Conservation (phyloP, 768 basidiomycete genomes). For the Wakefieldia striispora region DNA sequence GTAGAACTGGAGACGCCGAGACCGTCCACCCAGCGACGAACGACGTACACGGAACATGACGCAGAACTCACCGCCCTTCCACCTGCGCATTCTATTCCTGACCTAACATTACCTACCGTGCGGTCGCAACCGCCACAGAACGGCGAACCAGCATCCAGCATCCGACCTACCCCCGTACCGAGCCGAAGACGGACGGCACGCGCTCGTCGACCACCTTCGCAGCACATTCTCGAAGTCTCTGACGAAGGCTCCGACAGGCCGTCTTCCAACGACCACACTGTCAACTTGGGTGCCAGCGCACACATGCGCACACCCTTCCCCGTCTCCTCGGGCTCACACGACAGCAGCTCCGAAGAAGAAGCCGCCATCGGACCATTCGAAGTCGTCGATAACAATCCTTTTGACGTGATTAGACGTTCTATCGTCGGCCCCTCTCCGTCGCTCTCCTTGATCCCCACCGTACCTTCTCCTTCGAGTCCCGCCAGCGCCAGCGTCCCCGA, state of each 20-base stretch:
- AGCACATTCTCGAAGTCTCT: slow-evolving; percentile 23
- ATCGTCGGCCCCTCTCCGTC: slow-evolving; percentile 2
- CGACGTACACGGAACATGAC: neutral
- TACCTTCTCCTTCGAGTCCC: neutral
- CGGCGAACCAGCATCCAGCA: neutral
- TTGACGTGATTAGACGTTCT: slow-evolving; percentile 15
- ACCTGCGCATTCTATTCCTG: slow-evolving; percentile 28
- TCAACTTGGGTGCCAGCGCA: neutral
- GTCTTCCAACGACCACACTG: neutral
- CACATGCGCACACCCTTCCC: neutral
- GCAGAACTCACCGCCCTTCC: slow-evolving; percentile 18
- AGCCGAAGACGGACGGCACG: slow-evolving; percentile 7
- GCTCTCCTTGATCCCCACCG: neutral
- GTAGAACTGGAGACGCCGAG: neutral
- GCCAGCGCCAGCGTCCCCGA: neutral
- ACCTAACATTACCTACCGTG: slow-evolving; percentile 25
- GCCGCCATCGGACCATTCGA: slow-evolving; percentile 13
- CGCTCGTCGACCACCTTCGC: slow-evolving; percentile 21
- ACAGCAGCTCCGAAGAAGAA: slow-evolving; percentile 22
- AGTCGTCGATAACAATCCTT: slow-evolving; percentile 27
- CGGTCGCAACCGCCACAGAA: slow-evolving; percentile 3
- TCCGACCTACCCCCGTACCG: neutral
- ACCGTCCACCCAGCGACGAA: neutral
- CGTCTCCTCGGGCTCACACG: neutral
- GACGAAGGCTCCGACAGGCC: slow-evolving; percentile 17